Conservation (phyloP, 371 early-diverging fungal species). For the Sporodiniella umbellata region DNA sequence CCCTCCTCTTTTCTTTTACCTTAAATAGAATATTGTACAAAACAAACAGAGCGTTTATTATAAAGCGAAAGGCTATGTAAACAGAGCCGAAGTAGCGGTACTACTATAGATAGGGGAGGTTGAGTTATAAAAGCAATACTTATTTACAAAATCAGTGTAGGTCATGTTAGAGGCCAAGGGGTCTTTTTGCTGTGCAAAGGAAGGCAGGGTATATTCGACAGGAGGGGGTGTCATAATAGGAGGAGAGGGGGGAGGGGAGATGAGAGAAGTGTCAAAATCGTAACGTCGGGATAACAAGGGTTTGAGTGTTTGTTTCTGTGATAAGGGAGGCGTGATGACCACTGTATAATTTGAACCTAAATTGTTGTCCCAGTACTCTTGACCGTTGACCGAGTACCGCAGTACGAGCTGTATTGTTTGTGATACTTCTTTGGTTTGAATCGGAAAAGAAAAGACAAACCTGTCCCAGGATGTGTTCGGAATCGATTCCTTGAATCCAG, state of each 20-base stretch:
- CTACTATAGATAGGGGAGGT: slow-evolving; percentile 26
- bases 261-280: slow-evolving; percentile 37
- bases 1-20: neutral
- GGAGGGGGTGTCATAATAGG: slow-evolving; percentile 15
- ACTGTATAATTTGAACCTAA: slow-evolving; percentile 66
- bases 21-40: neutral
- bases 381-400: slow-evolving; percentile 53
- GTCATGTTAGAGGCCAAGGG: slow-evolving; percentile 15
- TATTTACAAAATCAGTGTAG: slow-evolving; percentile 55
- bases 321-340: slow-evolving; percentile 20
- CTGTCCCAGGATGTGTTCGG: slow-evolving; percentile 37
- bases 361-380: slow-evolving; percentile 84
- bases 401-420: slow-evolving; percentile 28
- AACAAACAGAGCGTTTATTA: neutral
- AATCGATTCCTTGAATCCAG: slow-evolving; percentile 51
- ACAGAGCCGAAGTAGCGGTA: slow-evolving; percentile 24
- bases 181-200: slow-evolving; percentile 3
- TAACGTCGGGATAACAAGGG: slow-evolving; percentile 19
- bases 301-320: neutral
- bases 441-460: slow-evolving; percentile 24
- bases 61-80: neutral
- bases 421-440: slow-evolving; percentile 37
- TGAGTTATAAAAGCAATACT: slow-evolving; percentile 57
- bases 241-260: slow-evolving; percentile 16
- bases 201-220: slow-evolving; percentile 15